Base-by-base conservation (phyloP, 2,329 filamentous ascomycete species). In the Purpureocillium lavendulum region DNA sequence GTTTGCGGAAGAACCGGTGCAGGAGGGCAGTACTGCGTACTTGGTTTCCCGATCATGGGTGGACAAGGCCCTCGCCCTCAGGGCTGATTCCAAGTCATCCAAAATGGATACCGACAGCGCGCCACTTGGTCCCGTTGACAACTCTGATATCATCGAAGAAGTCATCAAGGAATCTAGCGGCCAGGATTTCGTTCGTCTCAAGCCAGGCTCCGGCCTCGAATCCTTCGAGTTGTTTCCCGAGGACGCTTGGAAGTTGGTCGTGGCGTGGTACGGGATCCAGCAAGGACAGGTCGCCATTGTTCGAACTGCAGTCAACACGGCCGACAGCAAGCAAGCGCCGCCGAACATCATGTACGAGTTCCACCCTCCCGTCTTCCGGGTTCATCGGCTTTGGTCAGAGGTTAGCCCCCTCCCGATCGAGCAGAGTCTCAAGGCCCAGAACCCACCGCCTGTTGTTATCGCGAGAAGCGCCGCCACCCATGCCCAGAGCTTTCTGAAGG, bases 1-100 rank as follows among this genome's bases (percentile, higher is more conserved):
- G 10, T 70, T 70, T 35, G 59, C 62, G n/a, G 67, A 72, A 35
- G 57, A 58, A 1, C 70, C 75, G 7, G 58, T 80, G n/a, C 62
- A 77, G 42, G 84, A 89, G 45, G 82, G 82, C n/a, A 76, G 85
- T 42, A 73, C 77, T 40, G 85, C 82, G 12, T 95, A 82, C 51
- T 63, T 94, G 15, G 76, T 97, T 4, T 94, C 89, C 2, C 75
- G 73, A 37, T 71, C 71, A 43, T 97, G 92, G 92, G 71, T 96
- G 28, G 71, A 75, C 41, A 76, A 78, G 43, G 86, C 92, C 3
- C 67, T 82, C 43, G 74, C 83, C 17, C 70, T 85, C 40, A 76
- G 75, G 36, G 70, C 74, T 8, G 73, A 77, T n/a, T 60, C 68
- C 13, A 71, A 75, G 41, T 62, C 71, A 38, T 70, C 69, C 15